Evolutionary conservation across 164 flowering plant species (phyloP).

Genomic region (Stephania cephalantha): DNA sequence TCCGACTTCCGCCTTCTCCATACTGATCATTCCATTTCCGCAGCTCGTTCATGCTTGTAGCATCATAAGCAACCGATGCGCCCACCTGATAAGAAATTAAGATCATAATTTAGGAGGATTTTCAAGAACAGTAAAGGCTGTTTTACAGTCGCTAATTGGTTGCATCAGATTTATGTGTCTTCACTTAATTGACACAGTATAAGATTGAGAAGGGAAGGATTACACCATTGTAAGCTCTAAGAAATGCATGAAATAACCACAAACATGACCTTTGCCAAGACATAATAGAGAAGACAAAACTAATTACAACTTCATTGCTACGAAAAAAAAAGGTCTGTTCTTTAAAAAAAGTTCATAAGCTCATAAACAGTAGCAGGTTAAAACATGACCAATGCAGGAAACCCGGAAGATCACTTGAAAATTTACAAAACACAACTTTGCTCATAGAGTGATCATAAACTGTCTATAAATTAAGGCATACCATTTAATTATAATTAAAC

Average conservation of each 20-base stretch:
- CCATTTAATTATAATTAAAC: neutral
- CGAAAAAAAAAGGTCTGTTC: too few species aligned
- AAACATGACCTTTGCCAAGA: neutral
- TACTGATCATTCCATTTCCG: slow-evolving; percentile 97
- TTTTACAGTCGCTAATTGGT: neutral
- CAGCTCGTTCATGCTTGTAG: slow-evolving; percentile 91
- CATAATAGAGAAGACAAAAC: neutral
- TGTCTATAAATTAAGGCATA: neutral
- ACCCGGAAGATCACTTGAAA: neutral
- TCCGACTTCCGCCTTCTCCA: slow-evolving; percentile 97
- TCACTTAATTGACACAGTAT: neutral
- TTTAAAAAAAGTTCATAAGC: neutral
- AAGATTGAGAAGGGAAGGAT: neutral
- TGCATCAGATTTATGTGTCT: neutral
- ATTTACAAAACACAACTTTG: neutral
- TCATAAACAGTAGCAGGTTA: neutral
- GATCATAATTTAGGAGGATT: neutral
- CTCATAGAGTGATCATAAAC: neutral
- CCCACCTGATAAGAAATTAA: slow-evolving; percentile 50
- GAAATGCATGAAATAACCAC: too few species aligned
- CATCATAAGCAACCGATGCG: slow-evolving; percentile 85
- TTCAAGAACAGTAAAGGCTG: neutral
- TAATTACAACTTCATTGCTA: neutral
- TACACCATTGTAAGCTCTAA: too few species aligned
- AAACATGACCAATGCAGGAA: neutral